phyloP scores from a whole-genome alignment of 208 protist genomes.

The Leishmania tropica region DNA sequence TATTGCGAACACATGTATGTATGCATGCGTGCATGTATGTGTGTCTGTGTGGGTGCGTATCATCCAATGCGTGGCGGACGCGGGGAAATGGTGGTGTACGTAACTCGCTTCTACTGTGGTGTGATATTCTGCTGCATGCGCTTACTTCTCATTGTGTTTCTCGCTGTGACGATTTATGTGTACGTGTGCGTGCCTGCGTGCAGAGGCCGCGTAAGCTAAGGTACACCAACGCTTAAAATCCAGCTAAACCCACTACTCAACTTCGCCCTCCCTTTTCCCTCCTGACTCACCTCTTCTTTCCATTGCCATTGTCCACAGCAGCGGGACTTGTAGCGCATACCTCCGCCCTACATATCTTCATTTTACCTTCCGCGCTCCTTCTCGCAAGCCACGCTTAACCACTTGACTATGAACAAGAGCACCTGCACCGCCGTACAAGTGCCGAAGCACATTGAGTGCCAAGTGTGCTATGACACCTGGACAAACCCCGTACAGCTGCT shows the following conservation, averaged over 20 bases:
- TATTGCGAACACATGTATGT: background rate
- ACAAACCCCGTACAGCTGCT: constrained; percentile 65
- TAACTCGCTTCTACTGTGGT: background rate
- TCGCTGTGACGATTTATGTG: background rate
- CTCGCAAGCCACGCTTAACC: background rate
- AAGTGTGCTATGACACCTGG: constrained; percentile 77
- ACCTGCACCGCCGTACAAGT: constrained; percentile 56
- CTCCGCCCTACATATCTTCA: constrained; percentile 16
- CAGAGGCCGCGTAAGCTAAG: background rate
- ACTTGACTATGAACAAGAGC: constrained; percentile 44
- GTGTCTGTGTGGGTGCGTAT: background rate
- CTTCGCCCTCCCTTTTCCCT: background rate
- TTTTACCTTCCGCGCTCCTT: background rate
- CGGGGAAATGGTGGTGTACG: background rate
- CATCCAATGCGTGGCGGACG: background rate
- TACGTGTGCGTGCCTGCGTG: background rate
- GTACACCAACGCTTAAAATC: background rate
- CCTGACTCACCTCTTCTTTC: background rate
- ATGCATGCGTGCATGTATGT: background rate
- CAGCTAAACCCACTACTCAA: background rate
- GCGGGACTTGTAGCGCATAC: background rate
- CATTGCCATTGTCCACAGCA: background rate
- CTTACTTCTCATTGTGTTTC: constrained; percentile 16
- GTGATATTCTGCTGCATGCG: constrained; percentile 2
- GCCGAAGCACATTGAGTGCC: constrained; percentile 52